Evolutionary conservation across 2,329 filamentous ascomycete species (phyloP).

Genomic region (Curvularia hawaiiensis): DNA sequence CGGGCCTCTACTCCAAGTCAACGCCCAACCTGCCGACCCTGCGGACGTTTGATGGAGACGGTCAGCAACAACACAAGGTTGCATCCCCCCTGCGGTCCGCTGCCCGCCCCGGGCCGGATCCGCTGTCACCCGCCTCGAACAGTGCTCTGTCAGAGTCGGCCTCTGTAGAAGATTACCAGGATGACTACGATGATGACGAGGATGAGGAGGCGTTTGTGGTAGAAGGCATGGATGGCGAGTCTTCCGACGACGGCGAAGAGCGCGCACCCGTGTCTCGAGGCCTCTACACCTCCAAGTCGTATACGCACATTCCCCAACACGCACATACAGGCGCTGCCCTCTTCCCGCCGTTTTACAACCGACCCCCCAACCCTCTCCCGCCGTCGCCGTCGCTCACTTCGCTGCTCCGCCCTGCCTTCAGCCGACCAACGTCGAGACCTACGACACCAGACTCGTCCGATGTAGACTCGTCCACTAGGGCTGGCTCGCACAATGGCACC

Average conservation of each 20-base stretch:
- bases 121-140: conserved; percentile 27
- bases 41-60: conserved; percentile 35
- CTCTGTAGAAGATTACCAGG: conserved; percentile 31
- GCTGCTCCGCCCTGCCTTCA: conserved; percentile 75
- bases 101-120: conserved; percentile 17
- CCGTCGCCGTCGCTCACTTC: conserved; percentile 93
- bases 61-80: conserved; percentile 2
- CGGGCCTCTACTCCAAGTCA: conserved; percentile 53
- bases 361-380: conserved; percentile 91
- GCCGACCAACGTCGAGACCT: conserved; percentile 68
- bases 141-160: conserved; percentile 46
- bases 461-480: conserved; percentile 62
- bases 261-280: conserved; percentile 35
- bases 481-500: conserved; percentile 24
- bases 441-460: conserved; percentile 93
- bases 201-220: conserved; percentile 25
- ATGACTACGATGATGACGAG: conserved; percentile 20
- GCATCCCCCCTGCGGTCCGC: conserved; percentile 17
- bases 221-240: conserved; percentile 29
- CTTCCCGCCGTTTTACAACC: conserved; percentile 93
- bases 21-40: conserved; percentile 54
- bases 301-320: conserved; percentile 51
- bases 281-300: conserved; percentile 52
- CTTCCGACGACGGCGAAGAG: conserved; percentile 13
- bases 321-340: conserved; percentile 34